Evolutionary conservation across 2,329 filamentous ascomycete species (phyloP).

Genomic region (Trichoderma brevicompactum): DNA sequence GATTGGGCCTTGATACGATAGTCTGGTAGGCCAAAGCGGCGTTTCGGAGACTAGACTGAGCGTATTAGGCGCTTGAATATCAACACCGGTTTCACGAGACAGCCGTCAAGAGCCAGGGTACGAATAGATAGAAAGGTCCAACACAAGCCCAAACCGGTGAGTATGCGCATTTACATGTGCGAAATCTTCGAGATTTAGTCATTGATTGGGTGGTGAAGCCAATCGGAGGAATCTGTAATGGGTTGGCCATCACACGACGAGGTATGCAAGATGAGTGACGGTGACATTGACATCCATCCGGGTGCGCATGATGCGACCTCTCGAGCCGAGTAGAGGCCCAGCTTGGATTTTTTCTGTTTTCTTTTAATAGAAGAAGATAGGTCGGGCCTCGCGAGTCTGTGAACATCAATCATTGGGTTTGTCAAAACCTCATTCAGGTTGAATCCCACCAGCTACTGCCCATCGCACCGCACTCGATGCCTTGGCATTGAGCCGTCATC

Average conservation of each 20-base stretch:
- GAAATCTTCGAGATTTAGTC: neutral
- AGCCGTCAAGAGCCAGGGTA: neutral
- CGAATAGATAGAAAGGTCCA: neutral
- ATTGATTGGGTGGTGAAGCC: neutral
- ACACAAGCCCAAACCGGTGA: neutral
- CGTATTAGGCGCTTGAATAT: neutral
- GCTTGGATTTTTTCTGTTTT: neutral
- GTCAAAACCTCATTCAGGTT: neutral
- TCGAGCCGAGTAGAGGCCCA: neutral
- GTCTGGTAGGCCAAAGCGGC: neutral
- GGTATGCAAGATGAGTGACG: neutral
- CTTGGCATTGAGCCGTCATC: neutral
- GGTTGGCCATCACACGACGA: too few species aligned
- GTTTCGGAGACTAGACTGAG: neutral
- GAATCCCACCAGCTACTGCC: too few species aligned
- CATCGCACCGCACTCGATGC: neutral
- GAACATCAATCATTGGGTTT: neutral
- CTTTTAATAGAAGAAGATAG: too few species aligned
- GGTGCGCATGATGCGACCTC: neutral
- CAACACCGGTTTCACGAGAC: neutral
- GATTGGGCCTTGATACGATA: constrained; percentile 14
- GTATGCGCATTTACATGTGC: neutral
- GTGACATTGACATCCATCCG: neutral
- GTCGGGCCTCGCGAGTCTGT: neutral
- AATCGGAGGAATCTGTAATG: neutral